These are phyloP conservation scores for Lachnellula willkommii DNA, from an alignment of 2,329 filamentous ascomycete genomes.

Conservation along the genomic window DNA sequence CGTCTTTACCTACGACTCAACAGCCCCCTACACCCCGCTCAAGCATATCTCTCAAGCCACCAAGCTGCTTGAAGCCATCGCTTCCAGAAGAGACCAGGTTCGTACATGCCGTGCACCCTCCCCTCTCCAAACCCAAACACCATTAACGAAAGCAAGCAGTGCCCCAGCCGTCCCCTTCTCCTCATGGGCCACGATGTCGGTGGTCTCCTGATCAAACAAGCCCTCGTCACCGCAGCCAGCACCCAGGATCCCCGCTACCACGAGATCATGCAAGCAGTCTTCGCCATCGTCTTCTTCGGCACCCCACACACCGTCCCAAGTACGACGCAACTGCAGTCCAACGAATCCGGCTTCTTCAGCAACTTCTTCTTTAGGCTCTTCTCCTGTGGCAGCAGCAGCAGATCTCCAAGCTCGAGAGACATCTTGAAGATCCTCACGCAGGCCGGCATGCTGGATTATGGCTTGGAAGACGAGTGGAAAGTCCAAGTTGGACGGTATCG, in stretches of 20 bases:
- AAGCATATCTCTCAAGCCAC: neutral
- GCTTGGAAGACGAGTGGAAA: neutral
- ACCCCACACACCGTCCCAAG: neutral
- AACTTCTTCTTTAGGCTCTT: neutral
- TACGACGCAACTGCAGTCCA: neutral
- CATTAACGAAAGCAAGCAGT: slow-evolving; percentile 4
- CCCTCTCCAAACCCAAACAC: neutral
- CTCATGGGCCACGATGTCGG: slow-evolving; percentile 22
- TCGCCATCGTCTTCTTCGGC: neutral
- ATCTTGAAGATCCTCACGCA: neutral
- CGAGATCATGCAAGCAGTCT: neutral
- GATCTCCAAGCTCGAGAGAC: neutral
- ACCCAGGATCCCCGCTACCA: neutral
- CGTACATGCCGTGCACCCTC: neutral
- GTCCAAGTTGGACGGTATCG: neutral
- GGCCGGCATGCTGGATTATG: neutral
- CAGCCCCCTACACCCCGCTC: neutral
- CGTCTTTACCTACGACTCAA: neutral
- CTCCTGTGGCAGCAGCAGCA: neutral
- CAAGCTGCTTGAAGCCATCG: neutral
- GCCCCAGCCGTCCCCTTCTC: neutral
- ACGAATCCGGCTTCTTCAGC: neutral
- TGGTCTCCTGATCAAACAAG: slow-evolving; percentile 24
- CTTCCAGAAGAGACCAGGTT: neutral
- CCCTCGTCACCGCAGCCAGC: slow-evolving; percentile 1